Percentiles rank a stretch among this genome's conserved stretches.
These are phyloP conservation scores for Trifolium pratense DNA, from an alignment of 306 rosid genomes.

Conservation along the genomic window DNA sequence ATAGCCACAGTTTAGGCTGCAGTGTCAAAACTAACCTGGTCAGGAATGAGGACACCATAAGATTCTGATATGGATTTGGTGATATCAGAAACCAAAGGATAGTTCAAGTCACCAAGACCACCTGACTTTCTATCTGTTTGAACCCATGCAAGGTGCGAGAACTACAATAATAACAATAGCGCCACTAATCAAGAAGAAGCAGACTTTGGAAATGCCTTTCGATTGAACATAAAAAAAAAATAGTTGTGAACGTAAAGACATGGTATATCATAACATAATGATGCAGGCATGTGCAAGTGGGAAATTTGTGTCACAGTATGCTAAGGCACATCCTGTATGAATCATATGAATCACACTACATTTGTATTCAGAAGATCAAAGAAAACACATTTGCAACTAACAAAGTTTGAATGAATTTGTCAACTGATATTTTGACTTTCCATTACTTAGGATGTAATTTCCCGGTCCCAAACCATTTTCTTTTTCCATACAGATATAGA, in stretches of 20 bases:
- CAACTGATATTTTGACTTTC: constrained; percentile 25
- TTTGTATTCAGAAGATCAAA: background rate
- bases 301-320: background rate
- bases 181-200: constrained; percentile 34
- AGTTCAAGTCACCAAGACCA: constrained; percentile 97
- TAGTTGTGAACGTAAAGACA: background rate
- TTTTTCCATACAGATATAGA: constrained; percentile 14
- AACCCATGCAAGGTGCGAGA: constrained; percentile 99
- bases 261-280: constrained; percentile 20
- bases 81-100: constrained; percentile 87
- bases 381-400: constrained; percentile 24
- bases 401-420: background rate
- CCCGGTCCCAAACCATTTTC: constrained; percentile 1
- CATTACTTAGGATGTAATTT: constrained; percentile 26
- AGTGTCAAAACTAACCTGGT: constrained; percentile 65
- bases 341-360: constrained; percentile 24
- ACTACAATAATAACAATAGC: constrained; percentile 54
- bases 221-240: background rate
- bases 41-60: constrained; percentile 86
- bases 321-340: background rate
- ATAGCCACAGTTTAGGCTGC: constrained; percentile 9
- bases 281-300: constrained; percentile 7
- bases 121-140: constrained; percentile 99
- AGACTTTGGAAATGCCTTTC: background rate
- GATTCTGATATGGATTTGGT: constrained; percentile 89